phyloP scores from a whole-genome alignment of 805 yeast genomes.

The Ogataea sp. region DNA sequence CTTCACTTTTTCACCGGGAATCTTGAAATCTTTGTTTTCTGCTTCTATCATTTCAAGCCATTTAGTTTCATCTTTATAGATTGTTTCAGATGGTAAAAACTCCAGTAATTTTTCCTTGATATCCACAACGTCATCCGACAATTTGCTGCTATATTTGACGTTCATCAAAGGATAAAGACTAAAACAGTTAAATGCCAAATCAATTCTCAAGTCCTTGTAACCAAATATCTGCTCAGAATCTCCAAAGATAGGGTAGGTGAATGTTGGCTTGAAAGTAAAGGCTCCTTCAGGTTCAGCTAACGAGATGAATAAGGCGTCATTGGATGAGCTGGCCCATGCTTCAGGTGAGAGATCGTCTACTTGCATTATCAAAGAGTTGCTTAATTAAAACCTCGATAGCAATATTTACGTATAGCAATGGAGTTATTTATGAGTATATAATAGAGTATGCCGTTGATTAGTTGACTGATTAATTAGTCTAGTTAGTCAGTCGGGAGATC shows the following conservation, averaged over 20 bases:
- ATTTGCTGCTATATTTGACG: slow-evolving; percentile 44
- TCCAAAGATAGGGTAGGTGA: slow-evolving; percentile 92
- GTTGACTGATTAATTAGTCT: not conserved
- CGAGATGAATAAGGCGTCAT: slow-evolving; percentile 54
- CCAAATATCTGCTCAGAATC: slow-evolving; percentile 88
- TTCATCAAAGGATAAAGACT: slow-evolving; percentile 69
- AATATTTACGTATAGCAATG: not conserved
- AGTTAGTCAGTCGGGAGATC: no score
- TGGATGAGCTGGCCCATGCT: slow-evolving; percentile 69
- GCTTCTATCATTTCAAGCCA: slow-evolving; percentile 55
- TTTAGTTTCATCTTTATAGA: slow-evolving; percentile 51
- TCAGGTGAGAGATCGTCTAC: slow-evolving; percentile 35
- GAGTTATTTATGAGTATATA: no score
- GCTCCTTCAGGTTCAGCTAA: slow-evolving; percentile 52
- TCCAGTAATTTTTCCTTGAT: slow-evolving; percentile 46
- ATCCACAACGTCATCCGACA: slow-evolving; percentile 51
- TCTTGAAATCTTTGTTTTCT: slow-evolving; percentile 28
- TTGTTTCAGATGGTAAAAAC: slow-evolving; percentile 50
- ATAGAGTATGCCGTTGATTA: no score
- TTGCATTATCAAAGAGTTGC: no score
- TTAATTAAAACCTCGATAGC: no score
- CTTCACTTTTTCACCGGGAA: slow-evolving; percentile 24
- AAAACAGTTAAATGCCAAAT: slow-evolving; percentile 62
- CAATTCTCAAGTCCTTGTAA: slow-evolving; percentile 58
- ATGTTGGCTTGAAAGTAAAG: slow-evolving; percentile 62